These are phyloP conservation scores for Diaporthe capsici DNA, from an alignment of 2,329 filamentous ascomycete genomes.

Conservation along the genomic window DNA sequence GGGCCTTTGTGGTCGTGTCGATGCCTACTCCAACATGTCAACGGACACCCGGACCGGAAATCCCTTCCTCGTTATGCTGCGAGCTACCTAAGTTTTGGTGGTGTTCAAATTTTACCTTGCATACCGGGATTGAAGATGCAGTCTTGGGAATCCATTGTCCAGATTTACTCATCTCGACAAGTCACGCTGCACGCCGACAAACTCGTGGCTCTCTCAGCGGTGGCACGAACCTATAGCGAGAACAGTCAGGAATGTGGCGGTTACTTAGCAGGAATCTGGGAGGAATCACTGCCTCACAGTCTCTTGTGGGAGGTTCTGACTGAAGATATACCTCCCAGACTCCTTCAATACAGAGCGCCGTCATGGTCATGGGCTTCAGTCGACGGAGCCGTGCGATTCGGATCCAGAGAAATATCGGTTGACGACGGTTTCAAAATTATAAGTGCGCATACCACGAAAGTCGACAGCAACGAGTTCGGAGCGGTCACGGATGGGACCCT, in stretches of 20 bases:
- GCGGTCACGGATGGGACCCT: not conserved
- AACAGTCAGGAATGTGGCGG: not conserved
- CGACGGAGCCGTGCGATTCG: no score
- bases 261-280: conserved; percentile 5
- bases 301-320: not conserved
- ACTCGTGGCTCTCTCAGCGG: not conserved
- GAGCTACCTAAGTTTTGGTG: no score
- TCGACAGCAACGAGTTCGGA: not conserved
- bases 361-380: conserved; percentile 6
- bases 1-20: not conserved
- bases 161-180: not conserved
- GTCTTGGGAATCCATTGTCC: not conserved
- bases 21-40: not conserved
- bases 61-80: no score
- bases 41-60: not conserved
- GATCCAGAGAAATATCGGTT: no score
- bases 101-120: not conserved
- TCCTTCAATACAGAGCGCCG: not conserved
- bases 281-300: not conserved
- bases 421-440: not conserved
- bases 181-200: not conserved
- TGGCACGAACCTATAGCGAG: not conserved
- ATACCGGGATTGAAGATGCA: not conserved
- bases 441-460: not conserved
- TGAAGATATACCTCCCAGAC: not conserved